Evolutionary conservation across 2,329 filamentous ascomycete genomes (phyloP).

Genomic region (Alternaria hordeiaustralica): DNA sequence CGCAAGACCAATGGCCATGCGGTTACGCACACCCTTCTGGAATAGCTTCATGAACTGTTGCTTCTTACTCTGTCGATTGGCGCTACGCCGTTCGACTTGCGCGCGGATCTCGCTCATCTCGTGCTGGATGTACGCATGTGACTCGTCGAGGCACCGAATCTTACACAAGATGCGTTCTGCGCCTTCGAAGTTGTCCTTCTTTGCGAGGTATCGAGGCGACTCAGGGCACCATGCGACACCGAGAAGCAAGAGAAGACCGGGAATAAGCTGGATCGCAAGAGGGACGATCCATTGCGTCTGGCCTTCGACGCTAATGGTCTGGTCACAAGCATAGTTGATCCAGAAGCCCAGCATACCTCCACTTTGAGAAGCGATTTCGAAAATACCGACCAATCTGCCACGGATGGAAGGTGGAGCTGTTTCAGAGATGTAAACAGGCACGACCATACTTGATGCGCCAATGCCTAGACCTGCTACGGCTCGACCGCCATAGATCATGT

Average conservation of each 20-base stretch:
- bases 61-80: conserved; percentile 36
- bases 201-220: conserved; percentile 41
- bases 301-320: conserved; percentile 51
- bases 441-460: conserved; percentile 46
- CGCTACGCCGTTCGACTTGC: conserved; percentile 42
- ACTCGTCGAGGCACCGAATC: conserved; percentile 54
- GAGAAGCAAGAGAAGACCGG: conserved; percentile 46
- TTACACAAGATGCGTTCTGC: conserved; percentile 51
- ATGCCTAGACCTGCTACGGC: conserved; percentile 50
- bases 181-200: conserved; percentile 45
- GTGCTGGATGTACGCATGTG: conserved; percentile 54
- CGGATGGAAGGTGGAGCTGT: conserved; percentile 66
- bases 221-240: conserved; percentile 49
- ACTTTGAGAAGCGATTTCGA: conserved; percentile 70
- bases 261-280: conserved; percentile 56
- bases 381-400: conserved; percentile 70
- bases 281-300: conserved; percentile 69
- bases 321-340: conserved; percentile 52
- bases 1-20: conserved; percentile 48
- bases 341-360: conserved; percentile 60
- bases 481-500: conserved; percentile 47
- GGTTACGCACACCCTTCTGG: conserved; percentile 48
- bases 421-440: conserved; percentile 50
- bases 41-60: conserved; percentile 46
- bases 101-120: conserved; percentile 58